Percentiles rank a stretch among this genome's conserved stretches.
Evolutionary conservation across 23 red algal species (phyloP).

Genomic region (Pyropia yezoensis): DNA sequence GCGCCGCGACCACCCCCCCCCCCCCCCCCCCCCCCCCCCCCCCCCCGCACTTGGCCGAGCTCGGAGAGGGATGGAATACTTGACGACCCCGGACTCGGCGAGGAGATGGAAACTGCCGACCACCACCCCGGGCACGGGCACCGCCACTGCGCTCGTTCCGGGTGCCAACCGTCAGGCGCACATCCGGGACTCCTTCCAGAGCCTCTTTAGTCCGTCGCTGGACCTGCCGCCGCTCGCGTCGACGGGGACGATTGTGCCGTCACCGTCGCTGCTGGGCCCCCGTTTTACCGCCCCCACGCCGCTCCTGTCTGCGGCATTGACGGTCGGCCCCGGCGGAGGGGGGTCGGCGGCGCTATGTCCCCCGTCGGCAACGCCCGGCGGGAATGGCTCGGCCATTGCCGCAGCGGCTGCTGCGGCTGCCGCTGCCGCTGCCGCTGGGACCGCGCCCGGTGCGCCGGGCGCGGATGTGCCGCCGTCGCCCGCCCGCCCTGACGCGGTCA

Average conservation of each 20-base stretch:
- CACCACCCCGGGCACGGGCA: too few relatives aligned
- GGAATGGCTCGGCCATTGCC: constrained; percentile 36
- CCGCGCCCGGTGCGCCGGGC: not conserved
- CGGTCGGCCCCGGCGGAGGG: not conserved
- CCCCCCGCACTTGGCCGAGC: too few relatives aligned
- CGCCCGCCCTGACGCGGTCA: not conserved
- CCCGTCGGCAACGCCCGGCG: not conserved
- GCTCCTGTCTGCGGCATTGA: not conserved
- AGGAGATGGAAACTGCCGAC: too few relatives aligned
- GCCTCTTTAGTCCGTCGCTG: constrained; percentile 23
- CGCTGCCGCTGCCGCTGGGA: constrained; percentile 5
- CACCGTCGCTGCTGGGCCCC: constrained; percentile 10
- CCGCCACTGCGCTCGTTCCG: too few relatives aligned
- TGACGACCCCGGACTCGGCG: too few relatives aligned
- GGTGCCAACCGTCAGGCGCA: too few relatives aligned
- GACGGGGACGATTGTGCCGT: not conserved
- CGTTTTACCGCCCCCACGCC: constrained; percentile 3
- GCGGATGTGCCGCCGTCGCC: not conserved
- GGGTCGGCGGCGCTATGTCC: not conserved
- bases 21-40: too few relatives aligned
- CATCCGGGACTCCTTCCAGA: constrained; percentile 55
- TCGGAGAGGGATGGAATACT: too few relatives aligned
- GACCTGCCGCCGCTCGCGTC: not conserved
- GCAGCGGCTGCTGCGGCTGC: constrained; percentile 18
- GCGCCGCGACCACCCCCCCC: too few relatives aligned